Evolutionary conservation across 345 rosid genomes (phyloP), one percentile per base, ranked within the genome.

Genomic region (Rhodomyrtus tomentosa): DNA sequence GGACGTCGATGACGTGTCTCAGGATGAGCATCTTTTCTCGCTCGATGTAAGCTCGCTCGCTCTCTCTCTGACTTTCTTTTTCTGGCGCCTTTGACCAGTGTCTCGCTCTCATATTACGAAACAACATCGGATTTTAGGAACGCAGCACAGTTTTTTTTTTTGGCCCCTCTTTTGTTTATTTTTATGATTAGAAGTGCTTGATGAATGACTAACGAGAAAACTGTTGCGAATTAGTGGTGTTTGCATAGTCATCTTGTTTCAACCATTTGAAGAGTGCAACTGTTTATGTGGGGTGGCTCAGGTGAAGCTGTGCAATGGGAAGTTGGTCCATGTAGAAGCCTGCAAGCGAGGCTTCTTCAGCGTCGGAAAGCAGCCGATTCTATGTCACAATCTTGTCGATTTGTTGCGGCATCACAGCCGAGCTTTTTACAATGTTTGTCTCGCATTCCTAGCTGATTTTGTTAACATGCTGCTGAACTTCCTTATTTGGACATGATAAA

Each of bases 251-350:
- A 32, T 36, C 38, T 68, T 68, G 25, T 36, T 36, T 68, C 59
- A 24, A 55, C 29, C 59, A 24, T 55, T 68, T 68, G 38, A 68
- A 20, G 45, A 36, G 45, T 36, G 45, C 79, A 20, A 68, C 40
- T 88, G 73, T 85, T 72, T 12, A 27, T 83, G 55, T 59, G 52
- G 52, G 36, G 18, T 42, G 82, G 51, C 52, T 79, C 90, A 97
- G 99, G 98, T 94, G 90, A 97, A 94, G 92, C 95, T 95, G 84
- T 95, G 98, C 92, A 95, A 95, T 83, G 99, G 99, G 88, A 97
- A 95, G 93, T 83, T 93, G 90, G 92, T 95, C 86, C 94, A 92
- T 21, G 93, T 95, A 45, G 99, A 97, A 88, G 95, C 93, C 84
- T 93, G 96, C 93, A 90, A 87, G 68, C 91, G 92, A 84, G 98